These are phyloP conservation scores for Nyctanthes arbortristis DNA, from an alignment of 257 asterid genomes.

Conservation along the genomic window DNA sequence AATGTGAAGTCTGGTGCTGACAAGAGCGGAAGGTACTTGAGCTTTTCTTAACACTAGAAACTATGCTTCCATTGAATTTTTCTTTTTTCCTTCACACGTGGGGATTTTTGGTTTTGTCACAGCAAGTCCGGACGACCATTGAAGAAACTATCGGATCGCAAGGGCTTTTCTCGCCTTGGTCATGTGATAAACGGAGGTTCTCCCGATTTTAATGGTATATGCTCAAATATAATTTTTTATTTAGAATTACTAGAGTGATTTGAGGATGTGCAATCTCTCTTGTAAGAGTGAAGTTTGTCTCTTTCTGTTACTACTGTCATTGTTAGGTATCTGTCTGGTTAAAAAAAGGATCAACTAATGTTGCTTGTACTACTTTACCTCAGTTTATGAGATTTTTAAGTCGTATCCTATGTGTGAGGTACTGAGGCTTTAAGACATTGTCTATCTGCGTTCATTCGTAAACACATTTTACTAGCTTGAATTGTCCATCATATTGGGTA, in stretches of 20 bases:
- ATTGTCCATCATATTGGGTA: not conserved
- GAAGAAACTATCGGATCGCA: slow-evolving; percentile 85
- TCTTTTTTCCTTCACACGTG: slow-evolving; percentile 25
- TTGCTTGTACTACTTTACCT: not conserved
- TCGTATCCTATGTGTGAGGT: not conserved
- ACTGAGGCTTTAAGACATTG: not conserved
- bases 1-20: slow-evolving; percentile 63
- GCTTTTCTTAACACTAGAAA: slow-evolving; percentile 22
- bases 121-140: slow-evolving; percentile 92
- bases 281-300: not conserved
- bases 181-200: slow-evolving; percentile 66
- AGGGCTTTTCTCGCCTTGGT: slow-evolving; percentile 86
- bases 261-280: not conserved
- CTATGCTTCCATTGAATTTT: slow-evolving; percentile 16
- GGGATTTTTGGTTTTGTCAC: slow-evolving; percentile 29
- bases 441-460: not conserved
- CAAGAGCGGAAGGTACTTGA: slow-evolving; percentile 77
- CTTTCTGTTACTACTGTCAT: not conserved
- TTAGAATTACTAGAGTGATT: not conserved
- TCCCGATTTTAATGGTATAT: slow-evolving; percentile 82
- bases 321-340: not conserved
- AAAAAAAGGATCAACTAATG: not conserved
- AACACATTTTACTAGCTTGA: slow-evolving; percentile 6
- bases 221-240: slow-evolving; percentile 5
- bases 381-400: not conserved